These are phyloP conservation scores for Phlegmacium glaucopus DNA, from an alignment of 768 basidiomycete genomes.

Conservation along the genomic window DNA sequence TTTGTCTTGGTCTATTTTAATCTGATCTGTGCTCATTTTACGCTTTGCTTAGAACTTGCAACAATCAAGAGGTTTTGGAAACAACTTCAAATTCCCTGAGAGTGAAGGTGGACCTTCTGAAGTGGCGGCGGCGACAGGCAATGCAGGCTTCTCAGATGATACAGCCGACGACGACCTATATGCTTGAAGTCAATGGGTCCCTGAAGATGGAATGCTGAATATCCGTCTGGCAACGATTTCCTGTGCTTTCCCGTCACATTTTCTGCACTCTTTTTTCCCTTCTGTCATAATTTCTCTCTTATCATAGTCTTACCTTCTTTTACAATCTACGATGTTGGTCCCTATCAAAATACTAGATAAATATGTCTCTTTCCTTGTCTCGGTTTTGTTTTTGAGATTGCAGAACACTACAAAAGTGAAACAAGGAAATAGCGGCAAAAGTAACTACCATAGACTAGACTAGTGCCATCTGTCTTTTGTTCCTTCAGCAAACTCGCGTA, in stretches of 20 bases:
- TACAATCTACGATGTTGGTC: no score
- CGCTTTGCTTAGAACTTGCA: slow-evolving; percentile 65
- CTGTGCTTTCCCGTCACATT: no score
- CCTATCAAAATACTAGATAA: no score
- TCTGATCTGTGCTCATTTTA: slow-evolving; percentile 7
- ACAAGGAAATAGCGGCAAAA: no score
- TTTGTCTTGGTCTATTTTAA: slow-evolving; percentile 26
- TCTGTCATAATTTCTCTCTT: no score
- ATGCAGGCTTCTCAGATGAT: slow-evolving; percentile 82
- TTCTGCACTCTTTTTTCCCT: no score
- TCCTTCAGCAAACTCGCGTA: no score
- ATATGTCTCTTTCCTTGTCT: not conserved
- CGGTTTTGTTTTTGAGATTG: not conserved
- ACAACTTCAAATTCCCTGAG: slow-evolving; percentile 98
- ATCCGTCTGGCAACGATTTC: no score
- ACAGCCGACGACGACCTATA: slow-evolving; percentile 89
- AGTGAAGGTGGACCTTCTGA: slow-evolving; percentile 41
- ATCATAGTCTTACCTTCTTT: no score
- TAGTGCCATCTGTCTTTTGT: not conserved
- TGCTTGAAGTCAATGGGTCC: slow-evolving; percentile 43
- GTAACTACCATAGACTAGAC: no score
- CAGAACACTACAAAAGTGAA: not conserved
- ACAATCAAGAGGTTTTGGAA: slow-evolving; percentile 90
- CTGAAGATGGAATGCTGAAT: not conserved
- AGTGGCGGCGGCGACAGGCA: slow-evolving; percentile 44